phyloP scores from a whole-genome alignment of 2,329 filamentous ascomycete genomes.

The Juglanconis sp. region DNA sequence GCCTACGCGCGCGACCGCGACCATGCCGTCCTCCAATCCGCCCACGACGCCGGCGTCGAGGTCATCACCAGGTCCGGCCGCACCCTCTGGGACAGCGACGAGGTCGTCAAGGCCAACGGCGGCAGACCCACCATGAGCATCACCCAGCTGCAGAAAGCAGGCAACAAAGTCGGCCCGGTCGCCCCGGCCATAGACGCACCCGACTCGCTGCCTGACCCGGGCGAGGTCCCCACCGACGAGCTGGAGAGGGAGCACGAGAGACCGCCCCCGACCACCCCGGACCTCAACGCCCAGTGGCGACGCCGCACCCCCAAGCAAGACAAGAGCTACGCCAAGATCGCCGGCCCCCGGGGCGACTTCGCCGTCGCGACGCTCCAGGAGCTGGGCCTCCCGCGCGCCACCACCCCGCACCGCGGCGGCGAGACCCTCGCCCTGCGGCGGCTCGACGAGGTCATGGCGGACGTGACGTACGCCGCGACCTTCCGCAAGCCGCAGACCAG shows the following conservation, averaged over 20 bases:
- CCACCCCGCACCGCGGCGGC: constrained; percentile 67
- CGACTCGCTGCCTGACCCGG: constrained; percentile 59
- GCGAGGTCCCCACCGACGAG: constrained; percentile 57
- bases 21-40: constrained; percentile 53
- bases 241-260: constrained; percentile 49
- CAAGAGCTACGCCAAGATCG: constrained; percentile 55
- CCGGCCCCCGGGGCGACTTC: constrained; percentile 68
- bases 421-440: constrained; percentile 60
- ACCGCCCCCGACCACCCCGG: constrained; percentile 36
- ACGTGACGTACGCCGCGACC: constrained; percentile 66
- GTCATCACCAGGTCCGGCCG: constrained; percentile 64
- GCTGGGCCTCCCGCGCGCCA: constrained; percentile 63
- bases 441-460: constrained; percentile 56
- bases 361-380: constrained; percentile 68
- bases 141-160: constrained; percentile 61
- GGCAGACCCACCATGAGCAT: constrained; percentile 75
- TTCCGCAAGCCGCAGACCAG: constrained; percentile 76
- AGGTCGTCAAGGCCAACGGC: constrained; percentile 61
- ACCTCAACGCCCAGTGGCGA: constrained; percentile 56
- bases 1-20: constrained; percentile 67
- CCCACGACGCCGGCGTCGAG: constrained; percentile 62
- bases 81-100: constrained; percentile 72
- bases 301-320: constrained; percentile 45
- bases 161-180: constrained; percentile 60
- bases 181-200: constrained; percentile 60